Conservation (phyloP, 1,139 yeast species). For the Scheffersomyces quercinus region DNA sequence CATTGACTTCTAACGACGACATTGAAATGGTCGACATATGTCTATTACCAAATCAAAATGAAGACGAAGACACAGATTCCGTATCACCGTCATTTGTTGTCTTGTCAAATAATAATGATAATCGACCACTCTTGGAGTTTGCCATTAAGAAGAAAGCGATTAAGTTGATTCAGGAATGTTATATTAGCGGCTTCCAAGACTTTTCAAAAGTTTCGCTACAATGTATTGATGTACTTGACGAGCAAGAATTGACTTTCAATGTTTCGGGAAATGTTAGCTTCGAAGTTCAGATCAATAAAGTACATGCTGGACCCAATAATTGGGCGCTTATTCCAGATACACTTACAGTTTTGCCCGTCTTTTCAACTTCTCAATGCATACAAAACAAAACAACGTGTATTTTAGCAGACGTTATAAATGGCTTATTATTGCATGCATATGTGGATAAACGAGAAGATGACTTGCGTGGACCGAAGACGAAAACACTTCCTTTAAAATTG, state of each 20-base stretch:
- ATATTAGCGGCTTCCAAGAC: background rate
- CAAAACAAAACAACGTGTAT: slow-evolving; percentile 7
- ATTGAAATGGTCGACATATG: slow-evolving; percentile 24
- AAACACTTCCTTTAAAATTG: slow-evolving; percentile 3
- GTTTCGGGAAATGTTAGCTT: slow-evolving; percentile 6
- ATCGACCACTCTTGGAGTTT: slow-evolving; percentile 2
- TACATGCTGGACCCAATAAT: background rate
- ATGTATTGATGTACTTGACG: slow-evolving; percentile 4
- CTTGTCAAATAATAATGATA: slow-evolving; percentile 2
- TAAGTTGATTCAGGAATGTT: background rate
- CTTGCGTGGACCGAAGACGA: slow-evolving; percentile 1
- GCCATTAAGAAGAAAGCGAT: slow-evolving; percentile 2
- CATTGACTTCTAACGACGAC: background rate
- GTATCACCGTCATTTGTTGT: slow-evolving; percentile 3
- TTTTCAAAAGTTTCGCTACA: slow-evolving; percentile 1
- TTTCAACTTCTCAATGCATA: slow-evolving; percentile 11
- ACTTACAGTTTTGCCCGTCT: slow-evolving; percentile 6
- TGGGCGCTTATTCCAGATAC: background rate
- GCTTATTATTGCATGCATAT: slow-evolving; percentile 10
- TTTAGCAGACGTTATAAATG: slow-evolving; percentile 24
- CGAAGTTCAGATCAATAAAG: slow-evolving; percentile 1
- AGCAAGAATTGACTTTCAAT: slow-evolving; percentile 4
- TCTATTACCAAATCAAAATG: slow-evolving; percentile 4
- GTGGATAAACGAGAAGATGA: background rate
- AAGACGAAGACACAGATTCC: background rate